Base-by-base conservation (phyloP, 2,329 filamentous ascomycete species). In the Xylariales sp. region DNA sequence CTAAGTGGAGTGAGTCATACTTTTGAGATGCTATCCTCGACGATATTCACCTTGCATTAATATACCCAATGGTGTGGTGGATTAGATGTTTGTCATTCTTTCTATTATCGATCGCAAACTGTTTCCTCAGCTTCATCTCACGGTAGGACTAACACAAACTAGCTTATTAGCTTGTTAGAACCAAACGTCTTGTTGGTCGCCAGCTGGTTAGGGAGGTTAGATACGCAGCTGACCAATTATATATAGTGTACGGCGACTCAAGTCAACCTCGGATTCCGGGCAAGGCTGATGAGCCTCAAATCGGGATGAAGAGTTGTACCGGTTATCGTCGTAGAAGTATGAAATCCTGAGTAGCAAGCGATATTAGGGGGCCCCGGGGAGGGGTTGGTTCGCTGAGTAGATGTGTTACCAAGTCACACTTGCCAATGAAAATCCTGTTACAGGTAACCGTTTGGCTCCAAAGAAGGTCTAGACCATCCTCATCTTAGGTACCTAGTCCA, bases 81-180 rank as follows among this genome's bases (percentile, higher is more conserved):
- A 59, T 54, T 23, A 45, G 48, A 32, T 56, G 23, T 54, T 54
- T 58, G 63, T 62, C 30, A 7, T 60, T 48, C 34, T 45, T 43
- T 64, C 10, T 14, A 3, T 45, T 74, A 75, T 76, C 72, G 74
- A 76, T 75, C 73, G 73, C 74, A 74, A 72, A 71, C 49, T 73
- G n/a, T 67, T 75, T 64, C 74, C 73, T 69, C 36, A 10, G 5
- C 23, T 49, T 64, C 56, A 55, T 14, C n/a, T 9, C 18, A 14
- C 1, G 28, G 39, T 46, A 5, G 18, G 23, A 45, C 54, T 46
- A 16, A 32, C 39, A 43, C 28, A 14, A 56, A 34, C 64, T 66
- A 66, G 30, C 23, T 57, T n/a, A 39, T 9, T 52, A 62, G 43
- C 18, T 61, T 49, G 32, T 16, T 18, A 49, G 46, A 14, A 14